Percentiles rank a stretch among this genome's conserved stretches.
Evolutionary conservation across 179 eudicot genomes (phyloP).

Genomic region (Spergularia azorica): DNA sequence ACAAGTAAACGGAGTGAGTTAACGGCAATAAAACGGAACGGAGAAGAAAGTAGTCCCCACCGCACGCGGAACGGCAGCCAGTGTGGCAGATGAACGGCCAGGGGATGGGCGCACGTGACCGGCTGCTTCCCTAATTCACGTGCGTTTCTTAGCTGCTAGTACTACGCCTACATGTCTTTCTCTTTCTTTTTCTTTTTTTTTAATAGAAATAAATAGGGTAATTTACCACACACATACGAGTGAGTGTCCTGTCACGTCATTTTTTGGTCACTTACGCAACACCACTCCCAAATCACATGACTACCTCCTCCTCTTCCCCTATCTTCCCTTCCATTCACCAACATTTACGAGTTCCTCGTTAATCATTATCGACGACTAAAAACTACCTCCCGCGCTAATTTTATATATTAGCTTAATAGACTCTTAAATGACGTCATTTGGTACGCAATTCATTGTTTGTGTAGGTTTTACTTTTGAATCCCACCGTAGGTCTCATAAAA

Average conservation of each 20-base stretch:
- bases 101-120: slow-evolving; percentile 83
- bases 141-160: slow-evolving; percentile 27
- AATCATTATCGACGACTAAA: too few species aligned
- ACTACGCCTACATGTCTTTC: not conserved
- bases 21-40: slow-evolving; percentile 10
- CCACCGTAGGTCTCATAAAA: too few species aligned
- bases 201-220: not conserved
- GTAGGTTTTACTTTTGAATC: too few species aligned
- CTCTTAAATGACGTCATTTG: too few species aligned
- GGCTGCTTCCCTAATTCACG: slow-evolving; percentile 47
- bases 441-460: too few species aligned
- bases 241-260: slow-evolving; percentile 32
- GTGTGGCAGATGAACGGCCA: slow-evolving; percentile 53
- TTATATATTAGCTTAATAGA: too few species aligned
- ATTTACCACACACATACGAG: not conserved
- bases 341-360: too few species aligned
- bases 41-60: slow-evolving; percentile 37
- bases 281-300: slow-evolving; percentile 33
- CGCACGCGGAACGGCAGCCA: slow-evolving; percentile 53
- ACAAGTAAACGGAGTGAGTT: slow-evolving; percentile 15
- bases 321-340: not conserved
- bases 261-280: slow-evolving; percentile 20
- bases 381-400: too few species aligned
- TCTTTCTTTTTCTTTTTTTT: not conserved
- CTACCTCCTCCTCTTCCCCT: not conserved